These are phyloP conservation scores for Glomus cerebriforme DNA, from an alignment of 192 early-diverging fungal species.

Conservation along the genomic window DNA sequence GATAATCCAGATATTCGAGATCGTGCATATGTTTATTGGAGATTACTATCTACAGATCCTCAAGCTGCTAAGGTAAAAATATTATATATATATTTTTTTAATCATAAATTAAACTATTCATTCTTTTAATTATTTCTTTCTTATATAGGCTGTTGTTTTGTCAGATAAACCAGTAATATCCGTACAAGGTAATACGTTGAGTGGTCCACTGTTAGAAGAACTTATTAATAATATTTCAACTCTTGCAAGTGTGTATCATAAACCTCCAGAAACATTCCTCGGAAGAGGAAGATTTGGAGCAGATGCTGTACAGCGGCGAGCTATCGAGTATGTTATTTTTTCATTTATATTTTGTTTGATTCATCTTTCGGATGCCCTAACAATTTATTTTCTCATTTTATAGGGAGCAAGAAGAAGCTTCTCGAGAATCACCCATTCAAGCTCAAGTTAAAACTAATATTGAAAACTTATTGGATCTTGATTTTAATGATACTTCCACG, in stretches of 20 bases:
- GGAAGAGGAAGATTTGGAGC: slow-evolving; percentile 61
- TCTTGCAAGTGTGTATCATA: slow-evolving; percentile 95
- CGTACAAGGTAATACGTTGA: slow-evolving; percentile 64
- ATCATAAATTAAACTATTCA: not conserved
- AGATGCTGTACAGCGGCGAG: slow-evolving; percentile 52
- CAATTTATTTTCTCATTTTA: not conserved
- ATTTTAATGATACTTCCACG: slow-evolving; percentile 11
- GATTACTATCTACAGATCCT: slow-evolving; percentile 91
- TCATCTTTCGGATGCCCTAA: not conserved
- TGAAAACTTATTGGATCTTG: slow-evolving; percentile 33
- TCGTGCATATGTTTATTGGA: slow-evolving; percentile 97
- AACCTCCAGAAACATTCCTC: slow-evolving; percentile 79
- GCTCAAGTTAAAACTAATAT: slow-evolving; percentile 23
- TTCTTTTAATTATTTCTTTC: slow-evolving; percentile 27
- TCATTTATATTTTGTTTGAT: not conserved
- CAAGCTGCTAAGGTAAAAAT: slow-evolving; percentile 78
- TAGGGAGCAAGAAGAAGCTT: slow-evolving; percentile 34
- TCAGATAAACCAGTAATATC: slow-evolving; percentile 88
- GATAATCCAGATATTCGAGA: slow-evolving; percentile 97
- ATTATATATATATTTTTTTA: not conserved
- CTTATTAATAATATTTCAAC: slow-evolving; percentile 84
- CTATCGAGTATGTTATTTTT: slow-evolving; percentile 47
- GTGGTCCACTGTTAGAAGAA: slow-evolving; percentile 79
- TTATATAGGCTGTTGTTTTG: slow-evolving; percentile 72
- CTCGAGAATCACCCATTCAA: slow-evolving; percentile 22